Percentiles rank a stretch among this genome's conserved stretches.
Conservation (phyloP, 75 land plant genomes). For the Picea sitchensis region DNA sequence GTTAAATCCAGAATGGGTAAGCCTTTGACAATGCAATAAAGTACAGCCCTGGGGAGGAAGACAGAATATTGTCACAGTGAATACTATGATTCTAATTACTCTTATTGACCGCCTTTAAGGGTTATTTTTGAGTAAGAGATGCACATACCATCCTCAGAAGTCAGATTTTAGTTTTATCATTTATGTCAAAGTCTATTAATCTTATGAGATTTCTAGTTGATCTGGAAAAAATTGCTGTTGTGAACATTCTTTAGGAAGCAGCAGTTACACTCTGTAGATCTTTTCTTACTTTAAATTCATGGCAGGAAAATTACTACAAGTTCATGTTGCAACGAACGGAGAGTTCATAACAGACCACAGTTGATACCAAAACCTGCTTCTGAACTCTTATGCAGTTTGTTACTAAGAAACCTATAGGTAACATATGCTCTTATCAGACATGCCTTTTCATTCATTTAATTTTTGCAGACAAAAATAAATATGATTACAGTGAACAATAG, state of each 20-base stretch:
- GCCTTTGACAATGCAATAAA: too few relatives aligned
- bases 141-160: not conserved
- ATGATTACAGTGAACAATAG: too few relatives aligned
- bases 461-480: too few relatives aligned
- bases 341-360: not conserved
- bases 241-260: not conserved
- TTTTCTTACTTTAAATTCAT: not conserved
- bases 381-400: not conserved
- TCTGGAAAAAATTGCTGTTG: not conserved
- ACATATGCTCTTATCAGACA: not conserved
- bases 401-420: not conserved
- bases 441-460: not conserved
- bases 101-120: not conserved
- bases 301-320: constrained; percentile 3
- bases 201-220: not conserved
- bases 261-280: not conserved
- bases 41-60: too few relatives aligned
- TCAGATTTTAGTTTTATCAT: not conserved
- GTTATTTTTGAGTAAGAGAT: not conserved
- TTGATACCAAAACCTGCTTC: not conserved
- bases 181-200: not conserved
- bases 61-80: too few relatives aligned
- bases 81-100: too few relatives aligned
- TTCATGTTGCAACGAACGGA: not conserved
- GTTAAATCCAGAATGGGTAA: too few relatives aligned